Base-by-base conservation (phyloP, 2,329 filamentous ascomycete genomes). In the Phoma sp. region DNA sequence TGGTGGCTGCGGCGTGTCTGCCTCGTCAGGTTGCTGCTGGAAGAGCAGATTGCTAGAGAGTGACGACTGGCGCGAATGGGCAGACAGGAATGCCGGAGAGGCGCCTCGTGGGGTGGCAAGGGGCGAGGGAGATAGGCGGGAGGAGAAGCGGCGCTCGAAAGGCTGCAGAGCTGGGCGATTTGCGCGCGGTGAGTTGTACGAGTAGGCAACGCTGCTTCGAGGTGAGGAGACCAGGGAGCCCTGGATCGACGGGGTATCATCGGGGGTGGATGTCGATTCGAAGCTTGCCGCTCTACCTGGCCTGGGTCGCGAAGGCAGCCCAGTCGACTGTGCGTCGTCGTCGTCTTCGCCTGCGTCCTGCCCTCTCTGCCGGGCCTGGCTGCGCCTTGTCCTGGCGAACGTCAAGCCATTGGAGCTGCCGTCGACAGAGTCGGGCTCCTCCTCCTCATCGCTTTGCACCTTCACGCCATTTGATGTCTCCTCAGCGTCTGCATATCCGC, bases 141-240 rank as follows among this genome's bases (percentile, higher is more conserved):
- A 93, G 71, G 96, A 92, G 76, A 99, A 99, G 51, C 95, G 87
- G 60, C 91, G 87, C 72, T 99, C 95, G 74, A 99, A 99, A 4
- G 95, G 93, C 68, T 93, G 87, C 66, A 97, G 89, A 13, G 91
- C 92, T 18, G 89, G 90, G 11, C 91, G 88, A 64, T 89, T 91
- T 60, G 89, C 82, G 18, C 86, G 82, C 53, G 89, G 83, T 13
- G 88, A 88, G 62, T 86, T 86, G 55, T 88, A 80, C 32, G 88
- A 87, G 4, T 87, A 86, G 25, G 91, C 82, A 33, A 89, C 79
- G 67, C 89, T 91, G 75, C 91, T 92, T 33, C 86, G 84, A n/a
- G 87, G 86, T 4, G 91, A 82, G 18, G 83, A 86, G 13, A 78
- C 66, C 47, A 80, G 57, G 9, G 83, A 86, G 45, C 79, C 83